phyloP scores from a whole-genome alignment of 345 rosid species.

The Limnanthes douglasii region DNA sequence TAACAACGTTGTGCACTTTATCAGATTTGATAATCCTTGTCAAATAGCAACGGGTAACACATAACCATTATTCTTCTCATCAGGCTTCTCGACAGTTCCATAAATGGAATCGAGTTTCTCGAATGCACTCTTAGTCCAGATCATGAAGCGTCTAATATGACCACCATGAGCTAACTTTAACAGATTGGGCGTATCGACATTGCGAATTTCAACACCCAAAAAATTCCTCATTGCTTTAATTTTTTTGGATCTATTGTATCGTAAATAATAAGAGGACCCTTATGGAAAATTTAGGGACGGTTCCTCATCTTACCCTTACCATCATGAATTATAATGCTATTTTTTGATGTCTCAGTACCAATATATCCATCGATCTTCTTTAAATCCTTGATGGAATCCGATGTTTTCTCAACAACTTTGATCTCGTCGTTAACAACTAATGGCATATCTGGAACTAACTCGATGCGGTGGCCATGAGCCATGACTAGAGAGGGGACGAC shows the following conservation, averaged over 20 bases:
- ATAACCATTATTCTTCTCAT: constrained; percentile 89
- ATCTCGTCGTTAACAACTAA: constrained; percentile 59
- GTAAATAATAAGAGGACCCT: constrained; percentile 86
- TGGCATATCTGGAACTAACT: constrained; percentile 82
- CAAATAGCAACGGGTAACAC: constrained; percentile 61
- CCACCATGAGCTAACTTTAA: constrained; percentile 97
- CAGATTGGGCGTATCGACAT: constrained; percentile 72
- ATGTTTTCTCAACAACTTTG: constrained; percentile 67
- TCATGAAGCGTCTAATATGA: constrained; percentile 76
- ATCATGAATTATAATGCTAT: constrained; percentile 69
- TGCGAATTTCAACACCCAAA: constrained; percentile 84
- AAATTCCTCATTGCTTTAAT: constrained; percentile 85
- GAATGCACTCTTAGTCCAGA: constrained; percentile 93
- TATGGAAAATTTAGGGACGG: constrained; percentile 70
- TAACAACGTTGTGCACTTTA: constrained; percentile 89
- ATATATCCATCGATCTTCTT: constrained; percentile 76
- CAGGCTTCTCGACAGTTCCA: constrained; percentile 66
- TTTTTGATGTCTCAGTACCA: constrained; percentile 83
- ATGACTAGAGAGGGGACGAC: constrained; percentile 75
- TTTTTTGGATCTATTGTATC: constrained; percentile 71
- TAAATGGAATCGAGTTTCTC: constrained; percentile 88
- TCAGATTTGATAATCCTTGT: constrained; percentile 94
- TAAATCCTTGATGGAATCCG: constrained; percentile 63
- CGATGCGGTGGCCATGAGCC: constrained; percentile 90
- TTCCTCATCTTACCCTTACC: constrained; percentile 94